A percentile compares a stretch with the other conserved stretches of the same genome.
These are phyloP conservation scores for Thraustochytrium striatum DNA, from an alignment of 352 stramenopile genomes.

Conservation along the genomic window DNA sequence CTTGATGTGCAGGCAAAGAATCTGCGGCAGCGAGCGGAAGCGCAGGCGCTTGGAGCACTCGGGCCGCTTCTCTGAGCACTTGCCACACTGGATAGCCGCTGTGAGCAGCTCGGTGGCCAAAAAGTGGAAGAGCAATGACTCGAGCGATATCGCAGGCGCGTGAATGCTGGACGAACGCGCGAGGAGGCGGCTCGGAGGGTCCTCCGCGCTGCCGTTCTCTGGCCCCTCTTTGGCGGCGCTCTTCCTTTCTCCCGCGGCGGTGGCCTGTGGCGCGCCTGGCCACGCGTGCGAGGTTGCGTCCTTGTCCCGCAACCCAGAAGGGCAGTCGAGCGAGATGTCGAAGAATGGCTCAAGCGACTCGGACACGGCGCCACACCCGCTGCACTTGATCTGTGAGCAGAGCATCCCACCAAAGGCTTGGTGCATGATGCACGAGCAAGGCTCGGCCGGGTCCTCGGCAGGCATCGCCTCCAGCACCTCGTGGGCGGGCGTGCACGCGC, in stretches of 20 bases:
- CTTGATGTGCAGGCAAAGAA: slow-evolving; percentile 43
- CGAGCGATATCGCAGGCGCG: slow-evolving; percentile 21
- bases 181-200: not conserved
- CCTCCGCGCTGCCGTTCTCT: not conserved
- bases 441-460: not conserved
- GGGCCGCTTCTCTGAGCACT: not conserved
- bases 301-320: not conserved
- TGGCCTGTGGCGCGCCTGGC: not conserved
- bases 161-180: slow-evolving; percentile 15
- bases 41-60: slow-evolving; percentile 33
- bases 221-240: not conserved
- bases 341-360: slow-evolving; percentile 38
- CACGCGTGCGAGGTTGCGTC: not conserved
- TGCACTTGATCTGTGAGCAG: slow-evolving; percentile 41
- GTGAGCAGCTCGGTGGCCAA: slow-evolving; percentile 29
- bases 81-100: slow-evolving; percentile 25
- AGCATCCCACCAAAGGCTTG: slow-evolving; percentile 20
- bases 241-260: not conserved
- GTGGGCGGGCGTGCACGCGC: not conserved
- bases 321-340: slow-evolving; percentile 34
- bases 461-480: not conserved
- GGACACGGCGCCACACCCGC: slow-evolving; percentile 24
- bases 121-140: slow-evolving; percentile 38
- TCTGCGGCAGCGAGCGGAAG: not conserved
- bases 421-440: slow-evolving; percentile 38